Percentiles rank a stretch among this genome's conserved stretches.
Conservation (phyloP, 2,329 filamentous ascomycete genomes). For the Penicillium sp. region DNA sequence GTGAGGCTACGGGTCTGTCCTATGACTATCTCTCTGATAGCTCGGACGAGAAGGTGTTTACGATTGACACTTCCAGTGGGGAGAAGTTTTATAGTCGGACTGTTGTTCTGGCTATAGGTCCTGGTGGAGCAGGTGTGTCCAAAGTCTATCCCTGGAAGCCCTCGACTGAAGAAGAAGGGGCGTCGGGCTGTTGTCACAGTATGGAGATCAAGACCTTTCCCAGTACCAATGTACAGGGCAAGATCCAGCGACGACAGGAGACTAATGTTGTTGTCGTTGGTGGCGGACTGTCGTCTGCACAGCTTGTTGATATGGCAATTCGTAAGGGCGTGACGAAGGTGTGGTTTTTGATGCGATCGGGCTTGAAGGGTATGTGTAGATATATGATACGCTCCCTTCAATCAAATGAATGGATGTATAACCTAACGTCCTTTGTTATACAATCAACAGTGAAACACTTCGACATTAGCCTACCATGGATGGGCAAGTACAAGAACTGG, state of each 20-base stretch:
- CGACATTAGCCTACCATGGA: conserved; percentile 72
- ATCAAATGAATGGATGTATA: too few relatives aligned
- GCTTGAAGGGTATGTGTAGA: conserved; percentile 42
- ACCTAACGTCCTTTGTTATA: too few relatives aligned
- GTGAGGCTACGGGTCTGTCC: conserved; percentile 58
- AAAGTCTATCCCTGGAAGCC: conserved; percentile 49
- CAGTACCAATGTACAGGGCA: conserved; percentile 49
- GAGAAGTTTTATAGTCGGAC: conserved; percentile 55
- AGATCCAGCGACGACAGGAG: conserved; percentile 49
- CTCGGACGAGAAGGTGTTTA: conserved; percentile 58
- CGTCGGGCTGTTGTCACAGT: conserved; percentile 55
- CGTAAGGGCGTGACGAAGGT: conserved; percentile 63
- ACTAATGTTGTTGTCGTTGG: conserved; percentile 69
- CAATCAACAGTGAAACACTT: conserved; percentile 71
- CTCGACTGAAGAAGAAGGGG: conserved; percentile 42
- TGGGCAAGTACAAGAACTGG: conserved; percentile 75
- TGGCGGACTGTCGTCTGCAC: conserved; percentile 72
- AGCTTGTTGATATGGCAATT: conserved; percentile 65
- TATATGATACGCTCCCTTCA: too few relatives aligned
- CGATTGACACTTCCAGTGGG: conserved; percentile 54
- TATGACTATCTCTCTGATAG: conserved; percentile 48
- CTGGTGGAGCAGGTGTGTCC: conserved; percentile 61
- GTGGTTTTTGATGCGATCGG: conserved; percentile 64
- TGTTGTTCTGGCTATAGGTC: conserved; percentile 68
- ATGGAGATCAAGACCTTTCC: conserved; percentile 61